Evolutionary conservation across 78 protist genomes (phyloP).

Genomic region (Bigelowiella natans): DNA sequence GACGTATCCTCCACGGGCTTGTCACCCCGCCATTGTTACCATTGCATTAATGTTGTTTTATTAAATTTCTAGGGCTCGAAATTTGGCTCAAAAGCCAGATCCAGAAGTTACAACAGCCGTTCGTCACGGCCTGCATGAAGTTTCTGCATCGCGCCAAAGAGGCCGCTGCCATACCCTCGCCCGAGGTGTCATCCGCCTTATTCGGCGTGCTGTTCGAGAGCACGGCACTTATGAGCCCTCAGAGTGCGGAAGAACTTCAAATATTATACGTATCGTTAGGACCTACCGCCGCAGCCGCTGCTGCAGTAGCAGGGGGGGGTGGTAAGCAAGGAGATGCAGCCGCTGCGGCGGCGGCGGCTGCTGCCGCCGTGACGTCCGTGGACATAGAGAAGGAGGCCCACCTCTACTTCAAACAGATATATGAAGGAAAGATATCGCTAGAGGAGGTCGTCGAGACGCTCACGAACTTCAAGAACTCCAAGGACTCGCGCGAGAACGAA

Average conservation of each 20-base stretch:
- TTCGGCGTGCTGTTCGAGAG: background rate
- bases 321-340: conserved; percentile 54
- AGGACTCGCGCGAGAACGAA: conserved; percentile 31
- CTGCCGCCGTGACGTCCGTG: background rate
- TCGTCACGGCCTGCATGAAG: conserved; percentile 35
- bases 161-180: background rate
- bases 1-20: background rate
- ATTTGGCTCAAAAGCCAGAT: conserved; percentile 4
- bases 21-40: no score
- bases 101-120: conserved; percentile 11
- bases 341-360: background rate
- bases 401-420: conserved; percentile 57
- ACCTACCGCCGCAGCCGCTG: background rate
- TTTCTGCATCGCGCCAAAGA: background rate
- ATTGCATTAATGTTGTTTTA: no score
- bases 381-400: conserved; percentile 72
- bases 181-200: background rate
- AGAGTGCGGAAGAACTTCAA: background rate
- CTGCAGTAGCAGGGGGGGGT: conserved; percentile 5
- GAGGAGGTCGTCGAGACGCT: conserved; percentile 28
- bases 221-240: background rate
- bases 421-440: conserved; percentile 37
- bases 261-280: background rate
- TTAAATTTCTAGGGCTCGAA: background rate
- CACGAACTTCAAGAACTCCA: conserved; percentile 33